Evolutionary conservation across 495 filamentous ascomycete genomes (phyloP), one percentile per base, ranked within the genome.

Genomic region (Coniosporium apollinis): DNA sequence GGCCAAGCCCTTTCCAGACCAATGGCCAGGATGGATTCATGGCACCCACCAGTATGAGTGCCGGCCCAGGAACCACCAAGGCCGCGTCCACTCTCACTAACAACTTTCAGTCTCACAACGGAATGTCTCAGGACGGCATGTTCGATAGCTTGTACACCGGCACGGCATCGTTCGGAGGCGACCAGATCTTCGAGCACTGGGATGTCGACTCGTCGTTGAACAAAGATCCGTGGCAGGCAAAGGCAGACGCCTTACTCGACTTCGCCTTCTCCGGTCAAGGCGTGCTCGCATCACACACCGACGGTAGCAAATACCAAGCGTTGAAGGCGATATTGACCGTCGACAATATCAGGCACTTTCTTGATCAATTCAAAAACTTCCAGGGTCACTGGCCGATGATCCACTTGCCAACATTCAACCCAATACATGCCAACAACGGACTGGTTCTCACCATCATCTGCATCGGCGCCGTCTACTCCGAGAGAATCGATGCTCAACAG

Each of bases 1-100:
- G 75, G 75, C 63, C 74, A 42, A 65, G 72, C 47, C 73, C 79
- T 67, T 81, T 77, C 64, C 74, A 77, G 63, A 59, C 72, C 58
- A 70, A 66, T 60, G 61, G 66, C 47, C 66, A 72, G 43, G 60
- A 73, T 55, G 59, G 65, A 49, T 73, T 69, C 57, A 66, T 71
- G 55, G 45, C 59, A 61, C 47, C 55, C 55, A 37, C 60, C 58
- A 43, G 64, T 63, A 45, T 61, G 46, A 43, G 63, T 64, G 45
- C 61, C 56, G 15, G 53, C 54, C 28, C 60, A 30, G 34, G 22
- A 16, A 15, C 19, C 11, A n/a, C n/a, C n/a, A n/a, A n/a, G n/a
- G n/a, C n/a, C n/a, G n/a, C n/a, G n/a, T n/a, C n/a, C n/a, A n/a
- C n/a, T n/a, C n/a, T n/a, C n/a, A n/a, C n/a, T n/a, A 26, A 26